A percentile compares a stretch with the other conserved stretches of the same genome.
These are phyloP conservation scores for Chenopodium formosanum DNA, from an alignment of 148 eudicot species.

Conservation along the genomic window DNA sequence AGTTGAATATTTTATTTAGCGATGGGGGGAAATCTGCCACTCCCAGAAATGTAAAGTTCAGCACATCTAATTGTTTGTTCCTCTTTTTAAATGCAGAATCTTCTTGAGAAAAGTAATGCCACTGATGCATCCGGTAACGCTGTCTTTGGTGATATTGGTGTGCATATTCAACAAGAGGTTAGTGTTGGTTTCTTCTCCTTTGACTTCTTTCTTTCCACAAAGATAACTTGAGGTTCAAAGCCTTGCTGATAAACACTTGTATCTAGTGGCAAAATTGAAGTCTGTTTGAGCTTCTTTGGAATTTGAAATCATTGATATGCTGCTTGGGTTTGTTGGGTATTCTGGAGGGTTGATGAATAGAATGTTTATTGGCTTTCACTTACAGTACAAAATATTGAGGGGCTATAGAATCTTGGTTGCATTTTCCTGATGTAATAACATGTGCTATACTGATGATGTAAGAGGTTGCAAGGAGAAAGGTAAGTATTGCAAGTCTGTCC, in stretches of 20 bases:
- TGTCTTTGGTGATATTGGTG: constrained; percentile 88
- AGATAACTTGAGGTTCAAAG: neutral
- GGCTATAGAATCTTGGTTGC: neutral
- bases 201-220: neutral
- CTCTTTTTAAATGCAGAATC: constrained; percentile 49
- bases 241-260: neutral
- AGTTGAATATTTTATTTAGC: neutral
- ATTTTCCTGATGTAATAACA: neutral
- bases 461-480: too few relatives aligned
- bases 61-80: neutral
- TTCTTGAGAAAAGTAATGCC: constrained; percentile 71
- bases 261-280: neutral
- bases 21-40: neutral
- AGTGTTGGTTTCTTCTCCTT: constrained; percentile 15
- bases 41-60: neutral
- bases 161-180: constrained; percentile 91
- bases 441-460: neutral
- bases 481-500: neutral
- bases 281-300: neutral
- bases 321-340: neutral
- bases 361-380: neutral
- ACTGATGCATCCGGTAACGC: constrained; percentile 91
- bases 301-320: neutral
- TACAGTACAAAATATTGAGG: neutral
- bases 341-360: neutral